Conservation (phyloP, 129 eudicot species). For the Lactuca saligna region DNA sequence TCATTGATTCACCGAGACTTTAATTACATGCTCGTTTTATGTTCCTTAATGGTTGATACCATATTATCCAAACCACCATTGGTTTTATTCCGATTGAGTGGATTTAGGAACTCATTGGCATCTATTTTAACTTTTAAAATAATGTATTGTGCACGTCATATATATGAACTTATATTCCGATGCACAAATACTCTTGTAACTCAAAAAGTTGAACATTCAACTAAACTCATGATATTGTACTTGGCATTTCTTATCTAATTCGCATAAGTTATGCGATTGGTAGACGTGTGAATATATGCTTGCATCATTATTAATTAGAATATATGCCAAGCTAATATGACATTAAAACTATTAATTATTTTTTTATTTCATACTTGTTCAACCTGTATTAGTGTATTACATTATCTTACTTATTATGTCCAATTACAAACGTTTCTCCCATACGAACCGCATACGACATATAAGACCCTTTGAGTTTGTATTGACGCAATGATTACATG, state of each 20-base stretch:
- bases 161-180: constrained; percentile 22
- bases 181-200: constrained; percentile 16
- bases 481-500: no score
- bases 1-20: no score
- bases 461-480: no score
- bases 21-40: background rate
- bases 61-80: constrained; percentile 30
- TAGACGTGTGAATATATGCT: constrained; percentile 4
- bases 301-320: no score
- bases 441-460: no score
- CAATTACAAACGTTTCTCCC: no score
- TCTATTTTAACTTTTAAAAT: constrained; percentile 26
- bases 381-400: no score
- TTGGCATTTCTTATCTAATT: constrained; percentile 15
- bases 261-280: constrained; percentile 7
- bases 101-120: constrained; percentile 27
- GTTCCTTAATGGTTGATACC: background rate
- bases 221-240: constrained; percentile 17
- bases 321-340: no score
- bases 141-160: constrained; percentile 28
- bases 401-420: no score
- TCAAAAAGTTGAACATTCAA: constrained; percentile 22
- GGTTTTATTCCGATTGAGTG: constrained; percentile 30
- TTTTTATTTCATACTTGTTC: no score
- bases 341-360: no score